Evolutionary conservation across 352 stramenopile species (phyloP).

Genomic region (Thraustochytrium sp.): DNA sequence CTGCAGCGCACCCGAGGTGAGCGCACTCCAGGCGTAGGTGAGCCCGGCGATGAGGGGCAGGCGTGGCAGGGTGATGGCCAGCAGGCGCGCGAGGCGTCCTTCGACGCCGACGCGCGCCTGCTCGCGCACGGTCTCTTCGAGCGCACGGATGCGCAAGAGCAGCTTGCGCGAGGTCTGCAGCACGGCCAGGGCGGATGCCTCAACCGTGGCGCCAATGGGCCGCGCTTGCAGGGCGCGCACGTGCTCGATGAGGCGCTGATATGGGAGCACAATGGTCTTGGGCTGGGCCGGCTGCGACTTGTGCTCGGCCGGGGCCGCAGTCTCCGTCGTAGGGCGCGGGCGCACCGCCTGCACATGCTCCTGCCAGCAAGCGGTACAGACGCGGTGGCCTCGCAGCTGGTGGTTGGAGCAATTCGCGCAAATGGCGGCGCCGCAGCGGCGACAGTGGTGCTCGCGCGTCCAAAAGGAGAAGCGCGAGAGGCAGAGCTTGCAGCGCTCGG

Average conservation of each 20-base stretch:
- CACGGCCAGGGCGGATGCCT: neutral
- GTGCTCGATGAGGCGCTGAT: constrained; percentile 5
- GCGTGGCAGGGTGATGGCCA: neutral
- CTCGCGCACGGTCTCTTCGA: neutral
- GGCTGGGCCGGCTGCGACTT: neutral
- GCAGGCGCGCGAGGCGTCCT: neutral
- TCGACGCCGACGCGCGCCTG: neutral
- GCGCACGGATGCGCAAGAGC: constrained; percentile 7
- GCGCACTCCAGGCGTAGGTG: neutral
- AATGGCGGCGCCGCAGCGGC: constrained; percentile 47
- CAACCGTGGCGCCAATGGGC: neutral
- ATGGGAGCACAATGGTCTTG: neutral
- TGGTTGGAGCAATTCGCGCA: constrained; percentile 48
- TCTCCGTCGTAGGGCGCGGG: neutral
- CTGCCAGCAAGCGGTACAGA: neutral
- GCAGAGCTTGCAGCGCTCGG: constrained; percentile 18
- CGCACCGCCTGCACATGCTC: neutral
- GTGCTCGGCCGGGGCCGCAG: neutral
- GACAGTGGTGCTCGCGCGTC: constrained; percentile 51
- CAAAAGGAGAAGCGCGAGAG: constrained; percentile 18
- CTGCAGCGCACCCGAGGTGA: neutral
- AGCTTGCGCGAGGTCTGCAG: neutral
- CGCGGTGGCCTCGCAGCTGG: neutral
- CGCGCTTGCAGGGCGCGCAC: neutral
- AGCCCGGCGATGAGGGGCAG: neutral